phyloP scores from a whole-genome alignment of 495 filamentous ascomycete genomes.

The Xylaria curta region DNA sequence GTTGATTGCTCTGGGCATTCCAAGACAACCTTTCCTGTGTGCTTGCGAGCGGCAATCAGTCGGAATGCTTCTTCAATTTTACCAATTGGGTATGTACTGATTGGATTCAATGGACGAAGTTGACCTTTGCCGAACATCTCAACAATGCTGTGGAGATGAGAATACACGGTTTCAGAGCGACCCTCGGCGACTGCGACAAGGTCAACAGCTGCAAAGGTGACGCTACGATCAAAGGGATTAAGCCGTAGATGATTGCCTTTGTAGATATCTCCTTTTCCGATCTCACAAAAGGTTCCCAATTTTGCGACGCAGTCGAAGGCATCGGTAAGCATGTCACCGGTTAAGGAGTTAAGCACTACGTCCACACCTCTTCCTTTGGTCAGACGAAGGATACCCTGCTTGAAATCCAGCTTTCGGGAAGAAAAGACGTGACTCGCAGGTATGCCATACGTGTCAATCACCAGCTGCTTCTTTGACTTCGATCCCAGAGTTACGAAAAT shows the following conservation, averaged over 20 bases:
- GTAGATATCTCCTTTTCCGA: slow-evolving; percentile 50
- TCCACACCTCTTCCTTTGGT: slow-evolving; percentile 59
- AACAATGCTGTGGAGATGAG: slow-evolving; percentile 13
- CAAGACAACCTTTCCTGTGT: slow-evolving; percentile 31
- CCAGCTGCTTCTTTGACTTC: slow-evolving; percentile 45
- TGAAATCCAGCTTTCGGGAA: slow-evolving; percentile 43
- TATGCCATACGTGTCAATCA: slow-evolving; percentile 51
- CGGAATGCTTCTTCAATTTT: slow-evolving; percentile 34
- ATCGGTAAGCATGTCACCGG: slow-evolving; percentile 54
- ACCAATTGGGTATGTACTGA: slow-evolving; percentile 13
- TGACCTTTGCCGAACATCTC: slow-evolving; percentile 21
- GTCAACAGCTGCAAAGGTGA: slow-evolving; percentile 41
- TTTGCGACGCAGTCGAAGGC: slow-evolving; percentile 55
- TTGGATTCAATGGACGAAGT: slow-evolving; percentile 21
- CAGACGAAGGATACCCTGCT: slow-evolving; percentile 42
- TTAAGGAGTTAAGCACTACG: slow-evolving; percentile 61
- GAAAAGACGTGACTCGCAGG: slow-evolving; percentile 54
- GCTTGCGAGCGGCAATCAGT: slow-evolving; percentile 37
- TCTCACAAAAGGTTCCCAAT: slow-evolving; percentile 61
- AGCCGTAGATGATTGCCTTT: slow-evolving; percentile 31
- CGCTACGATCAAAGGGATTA: slow-evolving; percentile 43
- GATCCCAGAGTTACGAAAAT: slow-evolving; percentile 55
- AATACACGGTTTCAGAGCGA: slow-evolving; percentile 14
- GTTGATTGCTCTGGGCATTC: slow-evolving; percentile 3
- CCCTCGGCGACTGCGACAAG: slow-evolving; percentile 19